Base-by-base conservation (phyloP, 1,284 basidiomycete species). In the Fomitopsis pinicola region DNA sequence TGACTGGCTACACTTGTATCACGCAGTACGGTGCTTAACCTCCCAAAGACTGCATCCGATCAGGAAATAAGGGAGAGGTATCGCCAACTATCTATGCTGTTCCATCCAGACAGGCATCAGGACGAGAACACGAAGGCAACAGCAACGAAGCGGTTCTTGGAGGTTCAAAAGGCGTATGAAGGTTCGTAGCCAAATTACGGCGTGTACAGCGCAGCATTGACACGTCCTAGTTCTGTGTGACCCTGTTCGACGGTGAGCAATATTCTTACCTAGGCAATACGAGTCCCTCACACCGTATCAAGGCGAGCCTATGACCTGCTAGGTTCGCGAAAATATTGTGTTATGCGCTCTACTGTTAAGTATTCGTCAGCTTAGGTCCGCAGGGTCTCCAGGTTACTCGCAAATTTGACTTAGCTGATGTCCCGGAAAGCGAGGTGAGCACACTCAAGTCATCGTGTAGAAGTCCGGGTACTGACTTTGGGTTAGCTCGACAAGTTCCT, bases 71-170 rank as follows among this genome's bases (percentile, higher is more conserved):
- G 88, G 57, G 91, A 93, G 62, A 81, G 87, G 52, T 89, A 92
- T 71, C 80, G 82, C 55, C 74, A 83, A 10, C 73, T 93, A 30
- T 92, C 91, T 1, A 78, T 93, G n/a, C 74, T 88, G n/a, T 90
- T 92, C 61, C 92, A 94, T 67, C 92, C 92, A 3, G 92, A 95
- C 79, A 93, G 89, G 69, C 91, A 94, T 64, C 80, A 76, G n/a
- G 83, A 85, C 67, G 79, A 84, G 57, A 69, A 73, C 5, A 76
- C 80, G 61, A 88, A 85, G 71, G 79, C 76, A 42, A 79, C 83
- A 1, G 90, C 92, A 2, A 82, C 84, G 30, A 78, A 82, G 52
- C 80, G 82, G 56, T 94, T 94, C 66, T 78, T 90, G 30, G 84
- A 89, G 68, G 80, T 94, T 17, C 90, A 92, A 65, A 88, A 87